Conservation (phyloP, 2,329 filamentous ascomycete species). For the Phoma sp. region DNA sequence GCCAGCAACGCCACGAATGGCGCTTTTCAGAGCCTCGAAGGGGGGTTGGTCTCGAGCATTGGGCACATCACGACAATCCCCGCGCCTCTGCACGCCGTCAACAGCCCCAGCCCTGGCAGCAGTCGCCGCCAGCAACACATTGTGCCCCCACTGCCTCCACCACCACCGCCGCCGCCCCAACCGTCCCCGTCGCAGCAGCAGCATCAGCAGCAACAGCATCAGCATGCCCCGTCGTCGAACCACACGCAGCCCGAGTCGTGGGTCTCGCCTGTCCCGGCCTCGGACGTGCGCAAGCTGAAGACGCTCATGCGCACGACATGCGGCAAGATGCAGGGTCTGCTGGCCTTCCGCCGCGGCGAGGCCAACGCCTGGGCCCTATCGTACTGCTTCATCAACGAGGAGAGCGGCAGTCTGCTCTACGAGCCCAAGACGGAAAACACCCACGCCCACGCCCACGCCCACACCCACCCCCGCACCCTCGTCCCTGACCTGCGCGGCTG, state of each 20-base stretch:
- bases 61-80: slow-evolving; percentile 51
- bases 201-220: slow-evolving; percentile 1
- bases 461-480: slow-evolving; percentile 64
- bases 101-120: slow-evolving; percentile 9
- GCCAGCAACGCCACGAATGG: slow-evolving; percentile 61
- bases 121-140: slow-evolving; percentile 29
- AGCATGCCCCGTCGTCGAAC: slow-evolving; percentile 20
- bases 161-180: slow-evolving; percentile 28
- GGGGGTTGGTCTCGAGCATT: slow-evolving; percentile 50
- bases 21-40: slow-evolving; percentile 54
- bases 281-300: slow-evolving; percentile 74
- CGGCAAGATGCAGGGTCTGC: slow-evolving; percentile 79
- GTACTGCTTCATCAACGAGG: slow-evolving; percentile 80
- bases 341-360: slow-evolving; percentile 72
- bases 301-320: slow-evolving; percentile 78
- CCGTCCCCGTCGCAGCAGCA: not conserved
- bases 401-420: slow-evolving; percentile 75
- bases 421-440: slow-evolving; percentile 68
- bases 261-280: slow-evolving; percentile 57
- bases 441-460: too few relatives aligned
- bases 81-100: slow-evolving; percentile 15
- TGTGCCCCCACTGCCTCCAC: slow-evolving; percentile 3
- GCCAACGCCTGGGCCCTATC: slow-evolving; percentile 71
- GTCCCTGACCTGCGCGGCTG: slow-evolving; percentile 79
- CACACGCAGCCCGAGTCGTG: slow-evolving; percentile 43